A percentile compares a stretch with the other conserved stretches of the same genome.
Conservation (phyloP, 495 filamentous ascomycete genomes). For the Stereocaulon alpinum region DNA sequence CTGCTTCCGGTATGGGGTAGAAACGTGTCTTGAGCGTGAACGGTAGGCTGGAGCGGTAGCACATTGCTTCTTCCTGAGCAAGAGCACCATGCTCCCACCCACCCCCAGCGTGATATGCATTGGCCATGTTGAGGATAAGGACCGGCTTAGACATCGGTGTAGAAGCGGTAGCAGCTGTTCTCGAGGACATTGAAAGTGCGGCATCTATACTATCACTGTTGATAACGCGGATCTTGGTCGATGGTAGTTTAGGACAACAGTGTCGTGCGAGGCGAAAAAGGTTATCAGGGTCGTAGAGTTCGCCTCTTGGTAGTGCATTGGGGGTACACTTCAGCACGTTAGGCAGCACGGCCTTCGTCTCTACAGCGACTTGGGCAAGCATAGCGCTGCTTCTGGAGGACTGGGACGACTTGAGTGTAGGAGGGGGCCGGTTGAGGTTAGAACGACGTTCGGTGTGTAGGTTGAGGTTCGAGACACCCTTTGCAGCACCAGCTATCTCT, state of each 20-base stretch:
- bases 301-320: slow-evolving; percentile 21
- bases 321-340: slow-evolving; percentile 23
- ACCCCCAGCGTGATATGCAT: slow-evolving; percentile 40
- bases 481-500: neutral
- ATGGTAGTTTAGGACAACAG: slow-evolving; percentile 21
- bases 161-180: neutral
- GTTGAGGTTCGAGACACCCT: neutral
- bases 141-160: slow-evolving; percentile 26
- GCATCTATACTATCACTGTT: slow-evolving; percentile 79
- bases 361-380: slow-evolving; percentile 18
- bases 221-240: slow-evolving; percentile 39
- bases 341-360: slow-evolving; percentile 20
- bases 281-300: slow-evolving; percentile 16
- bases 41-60: slow-evolving; percentile 49
- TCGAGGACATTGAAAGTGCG: slow-evolving; percentile 33
- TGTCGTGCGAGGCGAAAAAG: slow-evolving; percentile 16
- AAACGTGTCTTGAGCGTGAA: slow-evolving; percentile 40
- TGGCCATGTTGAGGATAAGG: slow-evolving; percentile 54
- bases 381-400: slow-evolving; percentile 9
- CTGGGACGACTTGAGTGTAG: slow-evolving; percentile 3
- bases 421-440: slow-evolving; percentile 8
- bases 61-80: slow-evolving; percentile 59
- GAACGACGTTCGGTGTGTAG: slow-evolving; percentile 14
- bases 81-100: slow-evolving; percentile 44
- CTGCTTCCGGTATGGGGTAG: slow-evolving; percentile 45